Base-by-base conservation (phyloP, 148 eudicot genomes). In the Chenopodium formosanum region DNA sequence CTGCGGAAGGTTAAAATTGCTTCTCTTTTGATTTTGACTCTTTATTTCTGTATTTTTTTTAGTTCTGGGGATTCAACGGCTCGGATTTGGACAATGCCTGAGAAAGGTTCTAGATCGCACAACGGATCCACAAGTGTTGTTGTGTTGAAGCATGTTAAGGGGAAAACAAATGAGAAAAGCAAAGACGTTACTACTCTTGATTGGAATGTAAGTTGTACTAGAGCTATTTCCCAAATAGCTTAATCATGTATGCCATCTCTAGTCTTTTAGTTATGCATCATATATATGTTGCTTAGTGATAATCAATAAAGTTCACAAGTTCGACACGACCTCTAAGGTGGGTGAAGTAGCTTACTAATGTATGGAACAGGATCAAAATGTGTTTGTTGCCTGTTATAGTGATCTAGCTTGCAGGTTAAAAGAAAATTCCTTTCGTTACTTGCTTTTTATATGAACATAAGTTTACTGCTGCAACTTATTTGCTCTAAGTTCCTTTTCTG, bases 1-100 rank as follows among this genome's bases (percentile, higher is more conserved):
- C 44, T 40, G 34, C 20, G 37, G 69, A 52, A 65, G 60, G 37
- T 40, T 1, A 17, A 34, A 0, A 3, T 2, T 58, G n/a, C 8
- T 79, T 34, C 74, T n/a, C 7, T 78, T 56, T 29, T 14, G 22
- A 19, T 5, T 69, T 75, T 74, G 37, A 53, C 58, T 29, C 56
- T 64, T 47, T 17, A 73, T 73, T 20, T 80, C 32, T 25, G n/a
- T 47, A 10, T 77, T 48, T 79, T 79, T 27, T 79, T 77, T 68
- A 91, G 94, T 81, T 91, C 93, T 83, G 94, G 90, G 78, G 97
- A 93, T 89, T 88, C 97, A 44, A 90, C 94, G 1, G 94, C 94
- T 84, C 86, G 94, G 81, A 90, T 91, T 44, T 93, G 94, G 93
- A 80, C 85, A 67, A 70, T 93, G 56, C 74, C 82, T 6, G 90